Evolutionary conservation across 768 basidiomycete genomes (phyloP), one percentile per base, ranked within the genome.

Genomic region (Amanita thiersii): DNA sequence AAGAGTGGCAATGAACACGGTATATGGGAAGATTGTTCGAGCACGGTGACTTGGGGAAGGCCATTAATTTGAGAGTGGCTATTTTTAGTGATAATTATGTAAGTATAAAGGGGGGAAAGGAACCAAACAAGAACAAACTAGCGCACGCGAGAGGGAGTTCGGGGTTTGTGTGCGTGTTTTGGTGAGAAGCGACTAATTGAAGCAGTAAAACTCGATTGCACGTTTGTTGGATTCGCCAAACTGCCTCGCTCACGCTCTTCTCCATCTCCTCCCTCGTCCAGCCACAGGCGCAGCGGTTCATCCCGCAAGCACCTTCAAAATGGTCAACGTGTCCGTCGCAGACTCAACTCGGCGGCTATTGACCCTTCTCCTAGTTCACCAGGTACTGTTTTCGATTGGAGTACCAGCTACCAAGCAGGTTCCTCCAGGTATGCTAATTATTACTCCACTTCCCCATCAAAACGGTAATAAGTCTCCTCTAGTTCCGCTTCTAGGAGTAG

Each of bases 321-420:
- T 50, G 57, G 52, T 40, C 62, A 56, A 40, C 52, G 55, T 52
- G 59, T 56, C 50, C 62, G 66, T 42, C 59, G 58, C 41, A 53
- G 66, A 37, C 48, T 55, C 23, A 62, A 60, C 40, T 66, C 65
- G 15, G 53, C 48, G 15, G 50, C 56, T 9, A 43, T 53, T 17
- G 54, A 53, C 37, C 51, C 59, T 20, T 44, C 39, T 20, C 28
- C 49, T 2, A 41, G 35, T 39, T 52, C 45, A 37, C 56, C 50
- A 40, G 43, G 45, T 32, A 58, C 62, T 44, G 60, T 59, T 45
- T 53, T 78, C 50, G 86, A 80, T 50, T 77, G 86, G 79, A 90
- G 85, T 53, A 88, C 86, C 9, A 89, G 86, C 50, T 90, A 90
- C 61, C 82, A 87, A 45, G 87, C 81, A 20, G 87, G 87, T 33